Evolutionary conservation across 139 green algal genomes (phyloP).

Genomic region (Volvox reticuliferus): DNA sequence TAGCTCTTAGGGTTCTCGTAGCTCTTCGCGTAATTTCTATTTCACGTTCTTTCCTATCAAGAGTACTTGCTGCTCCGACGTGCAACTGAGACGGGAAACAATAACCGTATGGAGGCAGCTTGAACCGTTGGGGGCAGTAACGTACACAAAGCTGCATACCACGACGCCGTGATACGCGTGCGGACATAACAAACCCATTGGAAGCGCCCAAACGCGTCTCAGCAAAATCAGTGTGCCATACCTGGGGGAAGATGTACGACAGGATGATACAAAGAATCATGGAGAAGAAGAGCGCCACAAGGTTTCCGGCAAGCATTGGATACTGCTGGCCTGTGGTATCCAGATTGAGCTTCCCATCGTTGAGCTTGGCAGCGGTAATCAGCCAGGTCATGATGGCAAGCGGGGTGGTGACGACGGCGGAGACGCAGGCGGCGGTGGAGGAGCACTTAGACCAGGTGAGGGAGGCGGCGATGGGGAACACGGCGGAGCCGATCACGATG

Average conservation of each 20-base stretch:
- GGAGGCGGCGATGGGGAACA: conserved; percentile 72
- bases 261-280: conserved; percentile 77
- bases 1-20: too few relatives aligned
- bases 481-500: conserved; percentile 88
- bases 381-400: conserved; percentile 76
- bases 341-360: conserved; percentile 46
- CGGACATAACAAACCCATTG: too few relatives aligned
- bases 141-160: too few relatives aligned
- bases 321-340: conserved; percentile 75
- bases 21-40: too few relatives aligned
- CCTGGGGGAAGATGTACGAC: conserved; percentile 67
- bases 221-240: background rate
- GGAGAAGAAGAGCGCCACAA: conserved; percentile 82
- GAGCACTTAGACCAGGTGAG: conserved; percentile 75
- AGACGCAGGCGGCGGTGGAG: conserved; percentile 76
- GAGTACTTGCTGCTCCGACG: too few relatives aligned
- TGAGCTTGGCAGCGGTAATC: conserved; percentile 52
- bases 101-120: too few relatives aligned
- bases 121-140: too few relatives aligned
- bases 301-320: conserved; percentile 91
- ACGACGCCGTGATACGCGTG: too few relatives aligned
- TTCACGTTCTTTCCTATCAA: too few relatives aligned
- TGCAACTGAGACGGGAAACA: too few relatives aligned
- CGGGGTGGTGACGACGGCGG: conserved; percentile 69
- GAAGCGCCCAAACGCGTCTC: too few relatives aligned